Conservation (phyloP, 768 basidiomycete genomes). For the Mycena vulgaris region DNA sequence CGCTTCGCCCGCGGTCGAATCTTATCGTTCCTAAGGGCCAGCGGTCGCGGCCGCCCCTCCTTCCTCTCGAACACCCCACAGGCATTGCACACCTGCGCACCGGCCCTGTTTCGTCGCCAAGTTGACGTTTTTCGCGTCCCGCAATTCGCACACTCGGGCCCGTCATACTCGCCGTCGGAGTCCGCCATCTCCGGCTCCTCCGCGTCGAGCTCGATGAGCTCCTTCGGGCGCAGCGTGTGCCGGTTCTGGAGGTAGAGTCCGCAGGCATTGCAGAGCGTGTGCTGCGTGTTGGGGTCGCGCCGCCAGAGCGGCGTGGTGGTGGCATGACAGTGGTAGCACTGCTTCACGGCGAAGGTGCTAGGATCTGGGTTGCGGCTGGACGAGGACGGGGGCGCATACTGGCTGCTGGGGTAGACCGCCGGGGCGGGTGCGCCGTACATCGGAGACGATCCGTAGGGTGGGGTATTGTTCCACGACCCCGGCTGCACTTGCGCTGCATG, state of each 20-base stretch:
- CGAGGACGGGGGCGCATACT: background rate
- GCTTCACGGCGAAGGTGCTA: background rate
- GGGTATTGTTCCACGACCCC: too few species aligned
- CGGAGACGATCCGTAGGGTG: too few species aligned
- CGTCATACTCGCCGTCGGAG: background rate
- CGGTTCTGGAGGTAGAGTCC: constrained; percentile 3
- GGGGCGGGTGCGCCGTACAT: too few species aligned
- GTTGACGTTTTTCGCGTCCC: constrained; percentile 4
- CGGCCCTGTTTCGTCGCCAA: constrained; percentile 11
- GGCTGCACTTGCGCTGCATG: too few species aligned
- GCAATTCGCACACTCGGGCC: constrained; percentile 10
- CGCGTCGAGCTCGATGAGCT: background rate
- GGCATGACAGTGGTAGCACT: constrained; percentile 1
- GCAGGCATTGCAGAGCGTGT: constrained; percentile 4
- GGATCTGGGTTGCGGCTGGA: background rate
- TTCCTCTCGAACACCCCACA: constrained; percentile 8
- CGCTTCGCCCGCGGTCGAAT: constrained; percentile 13
- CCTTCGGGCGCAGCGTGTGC: background rate
- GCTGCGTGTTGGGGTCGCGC: background rate
- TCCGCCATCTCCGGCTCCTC: background rate
- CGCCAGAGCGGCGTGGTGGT: constrained; percentile 7
- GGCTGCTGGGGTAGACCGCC: background rate
- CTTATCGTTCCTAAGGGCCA: constrained; percentile 1
- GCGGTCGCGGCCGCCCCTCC: background rate
- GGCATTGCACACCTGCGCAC: constrained; percentile 14